phyloP scores from a whole-genome alignment of 225 moss, liverwort and hornwort genomes.

The Physcomitrellopsis africana region DNA sequence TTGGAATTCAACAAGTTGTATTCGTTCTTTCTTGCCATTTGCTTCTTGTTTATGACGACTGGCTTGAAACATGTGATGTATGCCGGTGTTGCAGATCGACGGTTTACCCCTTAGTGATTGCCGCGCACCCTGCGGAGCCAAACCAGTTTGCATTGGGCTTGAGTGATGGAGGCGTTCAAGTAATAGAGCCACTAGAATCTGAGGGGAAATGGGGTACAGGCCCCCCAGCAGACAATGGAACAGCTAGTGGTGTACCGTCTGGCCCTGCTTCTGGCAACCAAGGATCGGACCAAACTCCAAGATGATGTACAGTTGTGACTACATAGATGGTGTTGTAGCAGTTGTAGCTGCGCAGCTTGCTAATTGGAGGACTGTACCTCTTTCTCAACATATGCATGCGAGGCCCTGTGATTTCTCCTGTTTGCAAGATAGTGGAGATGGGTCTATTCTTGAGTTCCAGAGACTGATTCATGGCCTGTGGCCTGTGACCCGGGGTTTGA shows the following conservation, averaged over 20 bases:
- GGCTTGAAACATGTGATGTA: not conserved
- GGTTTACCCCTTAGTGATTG: constrained; percentile 84
- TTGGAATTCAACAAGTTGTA: not conserved
- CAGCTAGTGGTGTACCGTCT: constrained; percentile 60
- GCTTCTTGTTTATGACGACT: not conserved
- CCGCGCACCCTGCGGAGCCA: constrained; percentile 82
- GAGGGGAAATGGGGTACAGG: constrained; percentile 88
- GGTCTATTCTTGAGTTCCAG: constrained; percentile 84
- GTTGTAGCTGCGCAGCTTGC: constrained; percentile 52
- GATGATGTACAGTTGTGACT: constrained; percentile 73
- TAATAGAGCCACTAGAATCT: constrained; percentile 80
- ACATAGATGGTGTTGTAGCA: constrained; percentile 33
- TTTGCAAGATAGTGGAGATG: constrained; percentile 52
- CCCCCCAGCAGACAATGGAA: constrained; percentile 83
- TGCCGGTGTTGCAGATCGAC: constrained; percentile 52
- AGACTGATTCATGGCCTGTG: constrained; percentile 51
- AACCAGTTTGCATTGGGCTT: constrained; percentile 91
- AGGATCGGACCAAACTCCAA: constrained; percentile 87
- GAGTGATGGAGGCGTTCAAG: constrained; percentile 92
- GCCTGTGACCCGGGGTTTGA: constrained; percentile 57
- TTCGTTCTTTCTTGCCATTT: not conserved
- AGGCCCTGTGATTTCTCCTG: constrained; percentile 52
- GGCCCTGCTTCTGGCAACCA: constrained; percentile 92
- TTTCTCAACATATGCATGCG: constrained; percentile 50
- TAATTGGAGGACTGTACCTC: constrained; percentile 40